A percentile compares a stretch with the other conserved stretches of the same genome.
phyloP scores from a whole-genome alignment of 768 basidiomycete species.

The Calocybe gangraenosa region DNA sequence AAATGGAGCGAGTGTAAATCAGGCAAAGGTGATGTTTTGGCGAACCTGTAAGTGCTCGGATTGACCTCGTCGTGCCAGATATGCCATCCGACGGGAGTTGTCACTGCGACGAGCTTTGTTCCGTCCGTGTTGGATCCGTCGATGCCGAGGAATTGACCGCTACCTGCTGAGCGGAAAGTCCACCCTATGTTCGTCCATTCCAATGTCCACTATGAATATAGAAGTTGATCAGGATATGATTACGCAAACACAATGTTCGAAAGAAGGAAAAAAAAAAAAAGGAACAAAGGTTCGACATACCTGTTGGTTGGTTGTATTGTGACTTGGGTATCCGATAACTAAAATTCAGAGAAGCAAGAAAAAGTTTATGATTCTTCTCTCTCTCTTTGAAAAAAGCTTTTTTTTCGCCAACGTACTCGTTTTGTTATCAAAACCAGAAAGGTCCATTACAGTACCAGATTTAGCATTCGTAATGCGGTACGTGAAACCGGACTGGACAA shows the following conservation, averaged over 20 bases:
- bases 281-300: slow-evolving; percentile 22
- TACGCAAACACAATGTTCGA: background rate
- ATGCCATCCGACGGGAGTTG: slow-evolving; percentile 41
- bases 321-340: slow-evolving; percentile 47
- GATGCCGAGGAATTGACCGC: slow-evolving; percentile 37
- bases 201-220: slow-evolving; percentile 42
- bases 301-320: slow-evolving; percentile 45
- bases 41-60: slow-evolving; percentile 38
- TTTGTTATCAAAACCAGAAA: slow-evolving; percentile 47
- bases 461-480: slow-evolving; percentile 51
- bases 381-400: no score
- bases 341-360: background rate
- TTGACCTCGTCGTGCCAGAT: slow-evolving; percentile 43
- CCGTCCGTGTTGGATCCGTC: slow-evolving; percentile 38
- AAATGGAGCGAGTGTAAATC: no score
- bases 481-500: slow-evolving; percentile 30
- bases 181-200: slow-evolving; percentile 33
- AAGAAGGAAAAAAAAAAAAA: background rate
- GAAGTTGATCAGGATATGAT: background rate
- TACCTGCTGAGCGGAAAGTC: slow-evolving; percentile 37
- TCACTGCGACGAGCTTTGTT: slow-evolving; percentile 31
- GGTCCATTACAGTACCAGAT: slow-evolving; percentile 48
- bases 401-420: slow-evolving; percentile 38
- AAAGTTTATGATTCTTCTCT: background rate
- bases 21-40: background rate